phyloP scores from a whole-genome alignment of 805 yeast genomes.

The Candida nemodendra region DNA sequence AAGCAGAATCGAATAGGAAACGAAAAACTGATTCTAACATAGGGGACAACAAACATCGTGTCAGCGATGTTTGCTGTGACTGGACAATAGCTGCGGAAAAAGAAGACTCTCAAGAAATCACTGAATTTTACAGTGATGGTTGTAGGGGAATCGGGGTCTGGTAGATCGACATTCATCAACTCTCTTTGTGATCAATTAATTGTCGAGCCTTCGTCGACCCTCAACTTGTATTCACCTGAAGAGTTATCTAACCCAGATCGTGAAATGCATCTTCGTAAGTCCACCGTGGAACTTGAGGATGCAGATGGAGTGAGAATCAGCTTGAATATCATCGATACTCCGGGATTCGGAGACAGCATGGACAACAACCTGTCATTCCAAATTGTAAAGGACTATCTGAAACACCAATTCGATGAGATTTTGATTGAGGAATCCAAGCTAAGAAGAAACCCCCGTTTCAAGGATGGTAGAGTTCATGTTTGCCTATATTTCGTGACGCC shows the following conservation, averaged over 20 bases:
- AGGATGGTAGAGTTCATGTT: constrained; percentile 79
- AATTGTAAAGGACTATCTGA: constrained; percentile 70
- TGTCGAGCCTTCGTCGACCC: constrained; percentile 66
- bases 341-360: constrained; percentile 76
- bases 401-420: constrained; percentile 82
- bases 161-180: constrained; percentile 90
- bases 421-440: constrained; percentile 77
- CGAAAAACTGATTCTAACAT: not conserved
- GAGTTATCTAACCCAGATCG: constrained; percentile 50
- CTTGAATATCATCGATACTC: constrained; percentile 74
- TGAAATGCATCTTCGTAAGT: constrained; percentile 67
- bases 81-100: constrained; percentile 50
- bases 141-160: constrained; percentile 83
- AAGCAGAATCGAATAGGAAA: constrained; percentile 5
- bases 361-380: constrained; percentile 68
- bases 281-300: constrained; percentile 80
- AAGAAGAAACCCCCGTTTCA: constrained; percentile 80
- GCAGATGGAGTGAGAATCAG: constrained; percentile 82
- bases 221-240: constrained; percentile 32
- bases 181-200: constrained; percentile 87
- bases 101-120: constrained; percentile 78
- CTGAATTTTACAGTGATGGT: constrained; percentile 85
- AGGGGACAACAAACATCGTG: not conserved
- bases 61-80: not conserved
- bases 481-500: constrained; percentile 75